Percentiles rank a stretch among this genome's conserved stretches.
These are phyloP conservation scores for Leccinum subgranulosum DNA, from an alignment of 768 basidiomycete species.

Conservation along the genomic window DNA sequence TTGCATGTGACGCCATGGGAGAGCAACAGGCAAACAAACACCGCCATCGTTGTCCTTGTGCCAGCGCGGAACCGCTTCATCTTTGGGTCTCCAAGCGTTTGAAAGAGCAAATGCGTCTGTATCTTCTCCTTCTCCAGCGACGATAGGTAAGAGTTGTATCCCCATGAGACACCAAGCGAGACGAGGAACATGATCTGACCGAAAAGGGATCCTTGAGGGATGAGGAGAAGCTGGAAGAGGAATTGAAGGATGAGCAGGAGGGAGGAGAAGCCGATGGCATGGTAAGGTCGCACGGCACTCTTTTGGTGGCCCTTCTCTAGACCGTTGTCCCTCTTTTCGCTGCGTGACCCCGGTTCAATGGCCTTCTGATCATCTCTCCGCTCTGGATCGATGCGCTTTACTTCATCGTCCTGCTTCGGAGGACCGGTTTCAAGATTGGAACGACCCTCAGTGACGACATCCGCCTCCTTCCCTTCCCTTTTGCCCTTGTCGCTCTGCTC, in stretches of 20 bases:
- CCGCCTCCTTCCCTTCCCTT: too few relatives aligned
- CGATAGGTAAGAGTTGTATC: slow-evolving; percentile 32
- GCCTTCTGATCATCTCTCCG: neutral
- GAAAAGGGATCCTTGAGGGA: slow-evolving; percentile 33
- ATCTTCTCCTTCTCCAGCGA: slow-evolving; percentile 34
- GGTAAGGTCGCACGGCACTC: neutral
- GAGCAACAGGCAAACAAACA: slow-evolving; percentile 24
- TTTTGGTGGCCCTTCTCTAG: neutral
- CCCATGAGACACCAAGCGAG: slow-evolving; percentile 33
- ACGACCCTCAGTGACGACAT: too few relatives aligned
- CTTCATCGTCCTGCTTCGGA: too few relatives aligned
- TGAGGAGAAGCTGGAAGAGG: slow-evolving; percentile 32
- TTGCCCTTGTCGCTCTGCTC: too few relatives aligned
- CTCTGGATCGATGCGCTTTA: neutral
- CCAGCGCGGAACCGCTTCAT: slow-evolving; percentile 15
- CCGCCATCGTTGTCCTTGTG: slow-evolving; percentile 20
- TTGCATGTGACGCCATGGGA: slow-evolving; percentile 11
- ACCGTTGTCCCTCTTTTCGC: neutral
- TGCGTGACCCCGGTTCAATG: neutral
- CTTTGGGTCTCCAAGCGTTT: slow-evolving; percentile 4
- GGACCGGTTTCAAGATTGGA: too few relatives aligned
- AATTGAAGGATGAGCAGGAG: slow-evolving; percentile 31
- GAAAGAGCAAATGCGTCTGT: slow-evolving; percentile 16
- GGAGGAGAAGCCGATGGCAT: slow-evolving; percentile 25
- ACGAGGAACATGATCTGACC: slow-evolving; percentile 35